Percentiles rank a stretch among this genome's conserved stretches.
Evolutionary conservation across 2,329 filamentous ascomycete genomes (phyloP).

Genomic region (Juglanconis sp.): DNA sequence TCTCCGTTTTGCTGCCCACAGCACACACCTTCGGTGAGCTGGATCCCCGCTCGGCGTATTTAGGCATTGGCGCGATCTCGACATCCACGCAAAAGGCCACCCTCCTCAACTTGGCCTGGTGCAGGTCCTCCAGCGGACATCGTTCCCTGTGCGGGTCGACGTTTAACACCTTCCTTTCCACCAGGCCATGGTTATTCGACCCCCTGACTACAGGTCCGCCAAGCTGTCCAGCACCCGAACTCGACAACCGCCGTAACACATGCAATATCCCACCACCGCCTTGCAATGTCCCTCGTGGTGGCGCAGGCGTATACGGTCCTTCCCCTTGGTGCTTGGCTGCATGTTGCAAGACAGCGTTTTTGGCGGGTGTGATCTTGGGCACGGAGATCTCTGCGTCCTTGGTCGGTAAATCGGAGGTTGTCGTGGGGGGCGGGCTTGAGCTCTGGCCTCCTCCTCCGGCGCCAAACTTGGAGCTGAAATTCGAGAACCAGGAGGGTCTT

Average conservation of each 20-base stretch:
- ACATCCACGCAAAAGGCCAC: conserved; percentile 97
- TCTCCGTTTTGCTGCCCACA: conserved; percentile 53
- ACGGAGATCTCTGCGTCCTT: conserved; percentile 42
- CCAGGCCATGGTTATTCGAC: conserved; percentile 61
- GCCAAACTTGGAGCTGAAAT: conserved; percentile 88
- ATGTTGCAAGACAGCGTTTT: conserved; percentile 59
- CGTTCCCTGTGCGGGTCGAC: conserved; percentile 76
- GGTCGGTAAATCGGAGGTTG: conserved; percentile 30
- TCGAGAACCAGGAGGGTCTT: conserved; percentile 88
- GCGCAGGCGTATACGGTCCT: conserved; percentile 69
- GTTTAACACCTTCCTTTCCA: conserved; percentile 79
- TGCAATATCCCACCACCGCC: conserved; percentile 71
- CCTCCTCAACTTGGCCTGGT: conserved; percentile 75
- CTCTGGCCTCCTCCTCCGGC: conserved; percentile 1
- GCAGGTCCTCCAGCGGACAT: conserved; percentile 75
- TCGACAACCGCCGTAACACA: conserved; percentile 79
- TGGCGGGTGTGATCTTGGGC: conserved; percentile 47
- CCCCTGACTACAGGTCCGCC: conserved; percentile 43
- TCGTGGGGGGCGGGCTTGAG: conserved; percentile 27
- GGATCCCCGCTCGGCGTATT: conserved; percentile 63
- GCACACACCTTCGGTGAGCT: conserved; percentile 41
- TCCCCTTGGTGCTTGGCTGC: conserved; percentile 55
- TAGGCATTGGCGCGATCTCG: conserved; percentile 86
- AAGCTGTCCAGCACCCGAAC: conserved; percentile 51
- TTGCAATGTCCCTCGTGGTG: conserved; percentile 53